A percentile compares a stretch with the other conserved stretches of the same genome.
phyloP scores from a whole-genome alignment of 305 asterid genomes.

The Fraxinus baroniana region DNA sequence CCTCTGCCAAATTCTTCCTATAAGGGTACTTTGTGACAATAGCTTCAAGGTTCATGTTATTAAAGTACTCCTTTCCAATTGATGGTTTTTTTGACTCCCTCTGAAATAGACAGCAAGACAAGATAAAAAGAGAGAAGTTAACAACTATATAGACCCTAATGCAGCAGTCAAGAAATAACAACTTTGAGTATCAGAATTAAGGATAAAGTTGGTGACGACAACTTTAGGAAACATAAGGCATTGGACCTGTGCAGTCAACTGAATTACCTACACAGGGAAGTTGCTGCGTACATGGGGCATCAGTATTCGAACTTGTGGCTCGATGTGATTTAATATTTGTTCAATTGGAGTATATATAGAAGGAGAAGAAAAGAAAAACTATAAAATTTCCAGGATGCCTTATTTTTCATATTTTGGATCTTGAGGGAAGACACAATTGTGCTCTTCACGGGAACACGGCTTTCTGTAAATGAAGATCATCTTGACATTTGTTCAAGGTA shows the following conservation, averaged over 20 bases:
- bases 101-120: constrained; percentile 42
- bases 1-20: constrained; percentile 67
- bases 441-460: neutral
- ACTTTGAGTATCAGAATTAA: neutral
- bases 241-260: constrained; percentile 19
- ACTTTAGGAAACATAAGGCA: neutral
- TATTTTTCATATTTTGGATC: neutral
- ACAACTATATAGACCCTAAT: neutral
- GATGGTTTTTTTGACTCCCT: constrained; percentile 85
- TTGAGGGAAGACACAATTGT: neutral
- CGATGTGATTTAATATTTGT: constrained; percentile 2
- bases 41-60: constrained; percentile 82
- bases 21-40: constrained; percentile 84
- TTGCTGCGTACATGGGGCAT: constrained; percentile 16
- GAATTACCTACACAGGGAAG: constrained; percentile 2
- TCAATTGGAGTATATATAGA: constrained; percentile 9
- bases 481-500: neutral
- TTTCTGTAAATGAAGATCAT: neutral
- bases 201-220: neutral
- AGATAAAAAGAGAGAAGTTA: constrained; percentile 9
- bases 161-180: constrained; percentile 12
- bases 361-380: constrained; percentile 13
- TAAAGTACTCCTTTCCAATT: constrained; percentile 95
- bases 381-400: constrained; percentile 16
- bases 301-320: constrained; percentile 4